Conservation (phyloP, 495 filamentous ascomycete genomes). For the Sphaerosporella brunnea region DNA sequence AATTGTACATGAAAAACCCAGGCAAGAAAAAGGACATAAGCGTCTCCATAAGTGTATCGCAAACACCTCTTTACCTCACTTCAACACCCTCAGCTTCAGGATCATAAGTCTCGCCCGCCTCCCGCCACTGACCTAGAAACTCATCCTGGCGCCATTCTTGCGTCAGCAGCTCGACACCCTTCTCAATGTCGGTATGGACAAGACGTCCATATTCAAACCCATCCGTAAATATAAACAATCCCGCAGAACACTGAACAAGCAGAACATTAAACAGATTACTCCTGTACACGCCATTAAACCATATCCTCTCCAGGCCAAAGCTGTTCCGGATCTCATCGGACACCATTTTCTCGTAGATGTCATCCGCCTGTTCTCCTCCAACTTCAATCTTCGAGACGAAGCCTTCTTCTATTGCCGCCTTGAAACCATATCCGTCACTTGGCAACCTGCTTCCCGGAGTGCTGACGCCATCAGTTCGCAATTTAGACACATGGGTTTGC, state of each 20-base stretch:
- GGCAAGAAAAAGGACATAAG: too few relatives aligned
- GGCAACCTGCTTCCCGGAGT: not conserved
- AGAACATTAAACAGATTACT: not conserved
- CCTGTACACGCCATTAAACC: not conserved
- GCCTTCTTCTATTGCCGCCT: not conserved
- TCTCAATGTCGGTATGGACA: not conserved
- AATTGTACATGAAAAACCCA: too few relatives aligned
- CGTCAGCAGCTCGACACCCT: not conserved
- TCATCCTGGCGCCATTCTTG: not conserved
- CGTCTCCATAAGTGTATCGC: too few relatives aligned
- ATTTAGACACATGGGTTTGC: not conserved
- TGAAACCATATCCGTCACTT: not conserved
- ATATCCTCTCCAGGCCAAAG: not conserved
- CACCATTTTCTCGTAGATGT: not conserved
- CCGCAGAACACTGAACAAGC: not conserved
- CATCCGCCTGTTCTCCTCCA: not conserved
- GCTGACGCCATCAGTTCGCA: not conserved
- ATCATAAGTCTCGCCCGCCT: not conserved
- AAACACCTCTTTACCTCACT: not conserved
- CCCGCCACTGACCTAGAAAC: not conserved
- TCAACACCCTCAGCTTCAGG: not conserved
- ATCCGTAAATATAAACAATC: not conserved
- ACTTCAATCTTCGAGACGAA: not conserved
- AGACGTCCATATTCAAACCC: not conserved
- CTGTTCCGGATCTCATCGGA: not conserved